These are phyloP conservation scores for Claviceps quebecensis DNA, from an alignment of 2,329 filamentous ascomycete genomes.

Conservation along the genomic window DNA sequence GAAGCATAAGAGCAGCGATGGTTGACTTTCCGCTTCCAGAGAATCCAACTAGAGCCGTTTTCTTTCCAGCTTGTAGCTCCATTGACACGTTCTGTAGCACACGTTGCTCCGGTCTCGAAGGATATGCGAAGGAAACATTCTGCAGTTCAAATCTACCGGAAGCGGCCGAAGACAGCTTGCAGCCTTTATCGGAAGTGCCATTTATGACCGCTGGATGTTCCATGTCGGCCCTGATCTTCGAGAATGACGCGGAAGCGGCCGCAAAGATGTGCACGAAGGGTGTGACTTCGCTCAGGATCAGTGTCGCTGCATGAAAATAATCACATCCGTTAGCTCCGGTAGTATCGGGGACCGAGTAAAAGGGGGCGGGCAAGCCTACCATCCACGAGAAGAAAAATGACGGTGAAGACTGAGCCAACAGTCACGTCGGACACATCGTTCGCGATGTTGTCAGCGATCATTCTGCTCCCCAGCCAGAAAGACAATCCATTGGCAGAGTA, in stretches of 20 bases:
- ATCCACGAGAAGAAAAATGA: conserved; percentile 41
- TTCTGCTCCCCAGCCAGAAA: conserved; percentile 48
- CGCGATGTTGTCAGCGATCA: conserved; percentile 20
- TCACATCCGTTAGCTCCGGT: background rate
- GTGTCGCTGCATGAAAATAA: background rate
- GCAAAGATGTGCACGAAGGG: conserved; percentile 45
- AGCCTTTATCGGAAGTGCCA: conserved; percentile 15
- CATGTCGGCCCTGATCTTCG: conserved; percentile 39
- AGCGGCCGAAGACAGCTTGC: conserved; percentile 21
- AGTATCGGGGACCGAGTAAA: too few relatives aligned
- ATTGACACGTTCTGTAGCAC: conserved; percentile 1
- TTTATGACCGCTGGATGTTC: conserved; percentile 31
- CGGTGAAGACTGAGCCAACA: conserved; percentile 36
- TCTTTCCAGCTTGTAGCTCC: conserved; percentile 35
- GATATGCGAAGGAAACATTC: conserved; percentile 24
- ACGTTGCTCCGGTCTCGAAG: conserved; percentile 27
- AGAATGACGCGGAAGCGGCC: conserved; percentile 37
- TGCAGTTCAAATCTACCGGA: conserved; percentile 13
- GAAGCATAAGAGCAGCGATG: conserved; percentile 48
- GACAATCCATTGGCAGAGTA: conserved; percentile 50
- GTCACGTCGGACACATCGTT: conserved; percentile 20
- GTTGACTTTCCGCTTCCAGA: conserved; percentile 58
- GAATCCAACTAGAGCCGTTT: conserved; percentile 56
- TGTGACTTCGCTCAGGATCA: conserved; percentile 39
- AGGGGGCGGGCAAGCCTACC: conserved; percentile 13